Evolutionary conservation across 345 rosid species (phyloP).

Genomic region (Orychophragmus violaceus): DNA sequence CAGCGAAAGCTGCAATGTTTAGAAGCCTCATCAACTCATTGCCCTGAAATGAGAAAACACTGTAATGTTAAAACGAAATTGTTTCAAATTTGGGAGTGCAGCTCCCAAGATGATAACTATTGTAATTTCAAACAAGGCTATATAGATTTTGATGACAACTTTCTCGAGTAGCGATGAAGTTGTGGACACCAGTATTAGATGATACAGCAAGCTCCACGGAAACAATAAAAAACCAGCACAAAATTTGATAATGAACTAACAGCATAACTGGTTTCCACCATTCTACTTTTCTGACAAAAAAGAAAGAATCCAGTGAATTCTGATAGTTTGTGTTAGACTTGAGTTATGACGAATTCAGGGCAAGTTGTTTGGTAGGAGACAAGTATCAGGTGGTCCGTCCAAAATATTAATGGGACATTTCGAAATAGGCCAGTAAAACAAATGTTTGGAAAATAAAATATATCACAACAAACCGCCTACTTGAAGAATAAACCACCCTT

Average conservation of each 20-base stretch:
- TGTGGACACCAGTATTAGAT: not conserved
- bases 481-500: conserved; percentile 26
- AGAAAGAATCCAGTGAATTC: not conserved
- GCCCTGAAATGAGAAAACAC: conserved; percentile 53
- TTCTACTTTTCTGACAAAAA: not conserved
- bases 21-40: conserved; percentile 92
- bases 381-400: not conserved
- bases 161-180: not conserved
- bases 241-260: too few species aligned
- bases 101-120: not conserved
- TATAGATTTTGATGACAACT: not conserved
- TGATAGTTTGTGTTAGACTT: not conserved
- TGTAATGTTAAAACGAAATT: conserved; percentile 1
- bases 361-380: conserved; percentile 7
- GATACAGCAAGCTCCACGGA: not conserved
- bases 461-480: not conserved
- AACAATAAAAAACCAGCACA: not conserved
- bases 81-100: not conserved
- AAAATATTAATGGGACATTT: not conserved
- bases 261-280: not conserved
- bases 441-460: not conserved
- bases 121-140: not conserved
- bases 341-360: not conserved
- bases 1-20: conserved; percentile 95
- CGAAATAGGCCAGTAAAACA: not conserved